Evolutionary conservation across 176 grass and related monocot genomes (phyloP).

Genomic region (Paspalum notatum): DNA sequence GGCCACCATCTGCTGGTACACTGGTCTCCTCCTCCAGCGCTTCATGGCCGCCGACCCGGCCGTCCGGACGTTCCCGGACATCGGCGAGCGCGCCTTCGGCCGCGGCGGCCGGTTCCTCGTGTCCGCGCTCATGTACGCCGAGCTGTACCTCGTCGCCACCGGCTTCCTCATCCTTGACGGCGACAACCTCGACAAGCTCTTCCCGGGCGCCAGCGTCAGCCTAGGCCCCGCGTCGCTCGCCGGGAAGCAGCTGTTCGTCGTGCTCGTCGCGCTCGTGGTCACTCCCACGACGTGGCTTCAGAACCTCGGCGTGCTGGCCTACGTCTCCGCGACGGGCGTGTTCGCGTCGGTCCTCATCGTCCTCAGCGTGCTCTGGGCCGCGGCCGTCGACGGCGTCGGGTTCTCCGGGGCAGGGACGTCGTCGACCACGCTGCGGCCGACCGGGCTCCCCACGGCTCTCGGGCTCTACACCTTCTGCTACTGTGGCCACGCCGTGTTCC

Average conservation of each 20-base stretch:
- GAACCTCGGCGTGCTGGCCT: constrained; percentile 65
- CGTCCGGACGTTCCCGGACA: constrained; percentile 62
- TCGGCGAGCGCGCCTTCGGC: constrained; percentile 70
- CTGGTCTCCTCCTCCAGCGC: constrained; percentile 71
- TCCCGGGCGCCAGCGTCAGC: constrained; percentile 54
- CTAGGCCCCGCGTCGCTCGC: constrained; percentile 7
- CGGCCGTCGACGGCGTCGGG: constrained; percentile 60
- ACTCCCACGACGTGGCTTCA: constrained; percentile 79
- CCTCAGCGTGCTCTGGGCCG: constrained; percentile 66
- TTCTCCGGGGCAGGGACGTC: constrained; percentile 48
- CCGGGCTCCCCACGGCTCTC: constrained; percentile 63
- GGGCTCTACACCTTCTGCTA: constrained; percentile 87
- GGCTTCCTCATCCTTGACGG: constrained; percentile 89
- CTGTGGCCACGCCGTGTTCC: constrained; percentile 82
- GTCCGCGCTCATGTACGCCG: constrained; percentile 72
- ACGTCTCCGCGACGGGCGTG: constrained; percentile 77
- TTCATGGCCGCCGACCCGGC: constrained; percentile 58
- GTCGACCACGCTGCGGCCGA: background rate
- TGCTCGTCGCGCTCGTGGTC: constrained; percentile 60
- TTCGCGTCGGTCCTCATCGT: constrained; percentile 69
- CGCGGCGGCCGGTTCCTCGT: constrained; percentile 52
- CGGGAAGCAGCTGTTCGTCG: constrained; percentile 72
- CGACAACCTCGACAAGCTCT: constrained; percentile 79
- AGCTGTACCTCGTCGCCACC: constrained; percentile 82
- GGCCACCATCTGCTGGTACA: constrained; percentile 71